A percentile compares a stretch with the other conserved stretches of the same genome.
phyloP scores from a whole-genome alignment of 2,329 filamentous ascomycete genomes.

The Venturia asperata region DNA sequence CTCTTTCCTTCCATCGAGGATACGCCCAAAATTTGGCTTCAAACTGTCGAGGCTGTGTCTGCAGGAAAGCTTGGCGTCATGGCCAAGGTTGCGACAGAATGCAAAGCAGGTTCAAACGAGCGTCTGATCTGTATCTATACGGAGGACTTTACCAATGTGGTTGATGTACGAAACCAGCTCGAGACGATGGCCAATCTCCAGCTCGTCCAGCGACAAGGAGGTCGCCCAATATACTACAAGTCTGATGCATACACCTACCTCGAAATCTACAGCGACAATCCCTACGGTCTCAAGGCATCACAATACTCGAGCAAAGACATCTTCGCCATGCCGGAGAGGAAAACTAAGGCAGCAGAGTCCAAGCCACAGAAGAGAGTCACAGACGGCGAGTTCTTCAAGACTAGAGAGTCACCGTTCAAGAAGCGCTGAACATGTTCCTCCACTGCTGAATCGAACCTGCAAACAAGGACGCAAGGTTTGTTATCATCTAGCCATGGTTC shows the following conservation, averaged over 20 bases:
- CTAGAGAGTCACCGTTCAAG: slow-evolving; percentile 7
- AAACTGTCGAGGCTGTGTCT: slow-evolving; percentile 59
- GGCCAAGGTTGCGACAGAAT: slow-evolving; percentile 64
- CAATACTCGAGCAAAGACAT: slow-evolving; percentile 38
- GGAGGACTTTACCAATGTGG: slow-evolving; percentile 59
- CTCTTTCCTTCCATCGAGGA: slow-evolving; percentile 52
- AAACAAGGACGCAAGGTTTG: not conserved
- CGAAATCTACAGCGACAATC: slow-evolving; percentile 34
- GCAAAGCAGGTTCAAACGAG: slow-evolving; percentile 29
- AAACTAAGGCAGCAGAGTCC: slow-evolving; percentile 1
- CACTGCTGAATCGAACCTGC: not conserved
- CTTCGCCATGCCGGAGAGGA: slow-evolving; percentile 20
- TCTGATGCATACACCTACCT: slow-evolving; percentile 50
- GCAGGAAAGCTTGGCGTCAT: slow-evolving; percentile 62
- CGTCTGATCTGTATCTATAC: slow-evolving; percentile 74
- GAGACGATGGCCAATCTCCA: slow-evolving; percentile 54
- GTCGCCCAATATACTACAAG: slow-evolving; percentile 67
- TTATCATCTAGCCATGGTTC: too few relatives aligned
- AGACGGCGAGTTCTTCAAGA: slow-evolving; percentile 4
- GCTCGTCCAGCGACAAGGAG: slow-evolving; percentile 41
- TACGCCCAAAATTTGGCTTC: slow-evolving; percentile 58
- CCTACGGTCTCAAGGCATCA: slow-evolving; percentile 38
- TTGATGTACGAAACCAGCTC: slow-evolving; percentile 64
- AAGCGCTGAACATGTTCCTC: not conserved
- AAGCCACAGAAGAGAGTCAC: slow-evolving; percentile 7